Evolutionary conservation across 345 rosid genomes (phyloP), one percentile per base, ranked within the genome.

Genomic region (Citropsis articulata): DNA sequence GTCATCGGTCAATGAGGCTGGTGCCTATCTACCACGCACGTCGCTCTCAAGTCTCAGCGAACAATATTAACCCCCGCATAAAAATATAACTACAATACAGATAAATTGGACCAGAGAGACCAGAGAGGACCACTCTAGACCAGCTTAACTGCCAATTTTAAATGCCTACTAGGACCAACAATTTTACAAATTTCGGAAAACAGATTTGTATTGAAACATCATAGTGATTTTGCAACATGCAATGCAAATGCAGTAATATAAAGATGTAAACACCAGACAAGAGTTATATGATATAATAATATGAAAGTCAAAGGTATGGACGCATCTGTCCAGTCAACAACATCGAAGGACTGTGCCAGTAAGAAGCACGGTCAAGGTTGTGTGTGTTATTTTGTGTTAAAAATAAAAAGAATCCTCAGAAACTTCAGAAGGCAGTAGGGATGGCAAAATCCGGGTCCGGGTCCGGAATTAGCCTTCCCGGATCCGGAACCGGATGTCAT

Each of bases 261-360:
- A 13, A 45, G 4, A 1, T 5, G 7, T 5, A 53, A n/a, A 65
- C 16, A n/a, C 61, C 30, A 48, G 71, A 45, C 62, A 1, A 30
- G 62, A 35, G 35, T 33, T 65, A 9, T 18, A 16, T 2, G 1
- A 22, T 64, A 59, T 16, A 6, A 73, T 6, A 9, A 38, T 38
- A 79, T 66, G 31, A 9, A 38, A 81, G 78, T 81, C 78, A 78
- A 81, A 77, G 31, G 9, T 4, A 30, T 38, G 75, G 71, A 76
- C 68, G 76, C 57, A 66, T 75, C 75, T 71, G 78, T 68, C 28
- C 30, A 66, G 83, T 81, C 79, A 79, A 81, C 79, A 66, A 21
- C 71, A 63, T 19, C 22, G 1, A 16, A 18, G 31, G 53, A 21
- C 70, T 45, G 75, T 42, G 50, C 60, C 57, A 18, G 22, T 53